Evolutionary conservation across 768 basidiomycete species (phyloP), one percentile per base, ranked within the genome.

Genomic region (Tubosaeta brunneosetosa): DNA sequence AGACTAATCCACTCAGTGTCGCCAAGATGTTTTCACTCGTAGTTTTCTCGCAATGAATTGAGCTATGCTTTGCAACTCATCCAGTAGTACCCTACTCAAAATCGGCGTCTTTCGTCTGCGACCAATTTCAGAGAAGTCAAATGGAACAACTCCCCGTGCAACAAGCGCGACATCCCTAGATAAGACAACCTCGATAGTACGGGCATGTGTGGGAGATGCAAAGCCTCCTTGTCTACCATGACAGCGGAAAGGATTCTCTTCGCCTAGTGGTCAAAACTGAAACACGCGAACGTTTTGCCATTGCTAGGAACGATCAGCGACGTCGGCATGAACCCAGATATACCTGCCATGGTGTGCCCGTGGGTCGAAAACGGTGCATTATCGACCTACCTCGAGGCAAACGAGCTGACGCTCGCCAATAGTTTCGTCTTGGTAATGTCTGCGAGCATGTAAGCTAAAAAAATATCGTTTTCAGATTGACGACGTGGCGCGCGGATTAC

Each of bases 271-370:
- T 14, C 41, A 16, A 34, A 33, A n/a, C 4, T 50, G 16, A 12
- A 34, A 22, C 49, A 50, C 25, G 19, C 41, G 1, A 43, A 50
- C 11, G 32, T 50, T 34, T 26, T 43, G 22, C 49, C 41, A 4
- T 22, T 33, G 10, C 17, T 43, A 3, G 41, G 41, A n/a, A 50
- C 32, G 3, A 14, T 49, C n/a, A 40, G n/a, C 4, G 49, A 50
- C 16, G 6, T 14, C 17, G 7, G 9, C 10, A 25, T 17, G 10
- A 14, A 27, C 14, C 16, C 49, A 2, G 29, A 26, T 8, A 31
- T 50, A 43, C 49, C 49, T 16, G 49, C 49, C 6, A 34, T 50
- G 49, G 49, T 50, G 10, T 50, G 41, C 33, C 49, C 49, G 16
- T 50, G 49, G 49, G 12, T 32, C 12, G 41, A 43, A 34, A 25